Percentiles rank a stretch among this genome's conserved stretches.
Evolutionary conservation across 331 rosid genomes (phyloP).

Genomic region (Quercus tomentella): DNA sequence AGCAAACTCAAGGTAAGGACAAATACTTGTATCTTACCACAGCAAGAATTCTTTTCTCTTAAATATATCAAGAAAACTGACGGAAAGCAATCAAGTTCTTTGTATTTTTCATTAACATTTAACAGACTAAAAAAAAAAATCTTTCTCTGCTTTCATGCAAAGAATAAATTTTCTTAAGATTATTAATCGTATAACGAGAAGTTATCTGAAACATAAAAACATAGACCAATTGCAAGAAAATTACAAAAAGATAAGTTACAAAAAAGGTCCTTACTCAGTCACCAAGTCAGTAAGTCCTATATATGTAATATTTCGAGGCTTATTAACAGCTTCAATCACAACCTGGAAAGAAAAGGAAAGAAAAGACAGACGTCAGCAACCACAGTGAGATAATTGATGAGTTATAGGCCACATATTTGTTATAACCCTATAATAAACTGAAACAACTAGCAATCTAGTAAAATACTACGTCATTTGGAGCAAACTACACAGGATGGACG

Average conservation of each 20-base stretch:
- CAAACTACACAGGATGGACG: not conserved
- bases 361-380: conserved; percentile 8
- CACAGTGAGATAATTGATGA: not conserved
- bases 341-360: conserved; percentile 52
- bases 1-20: not conserved
- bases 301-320: conserved; percentile 75
- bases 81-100: not conserved
- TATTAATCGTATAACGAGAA: not conserved
- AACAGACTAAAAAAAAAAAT: not conserved
- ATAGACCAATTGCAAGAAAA: conserved; percentile 11
- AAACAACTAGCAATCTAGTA: not conserved
- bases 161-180: not conserved
- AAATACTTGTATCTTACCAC: not conserved
- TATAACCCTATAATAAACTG: not conserved
- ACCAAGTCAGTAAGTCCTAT: conserved; percentile 92
- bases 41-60: not conserved
- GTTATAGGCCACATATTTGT: not conserved
- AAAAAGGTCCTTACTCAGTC: conserved; percentile 78
- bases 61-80: not conserved
- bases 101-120: not conserved
- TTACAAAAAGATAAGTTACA: not conserved
- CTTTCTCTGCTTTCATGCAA: not conserved
- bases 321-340: conserved; percentile 94
- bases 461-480: not conserved
- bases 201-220: conserved; percentile 11